Evolutionary conservation across 441 rosid species (phyloP), one percentile per base, ranked within the genome.

Genomic region (Gossypium laxum): DNA sequence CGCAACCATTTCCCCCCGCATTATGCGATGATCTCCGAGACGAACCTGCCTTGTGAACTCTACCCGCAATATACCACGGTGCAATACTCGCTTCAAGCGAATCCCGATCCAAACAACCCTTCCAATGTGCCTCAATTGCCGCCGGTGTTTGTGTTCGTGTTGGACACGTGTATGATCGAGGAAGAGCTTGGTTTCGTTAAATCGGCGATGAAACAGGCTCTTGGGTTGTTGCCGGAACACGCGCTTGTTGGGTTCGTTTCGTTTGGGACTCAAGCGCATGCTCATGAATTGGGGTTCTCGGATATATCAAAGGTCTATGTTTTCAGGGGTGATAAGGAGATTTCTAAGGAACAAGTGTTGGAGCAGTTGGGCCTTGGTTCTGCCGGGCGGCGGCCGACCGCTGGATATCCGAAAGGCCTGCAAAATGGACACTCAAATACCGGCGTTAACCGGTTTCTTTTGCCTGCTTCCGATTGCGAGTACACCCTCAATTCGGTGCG

Each of bases 161-260:
- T 94, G 4, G 99, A 94, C 50, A 92, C 92, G 0, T 92, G 98
- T 77, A 86, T 92, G 96, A 92, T 94, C 67, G 99, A 94, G 84
- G 99, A 94, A 77, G 98, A 94, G 58, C 59, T 92, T 66, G 93
- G 81, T 2, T 90, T 73, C 55, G 97, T 87, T 11, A 90, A 82
- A 77, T 90, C 91, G 2, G 97, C 88, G 6, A 61, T 92, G 67
- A 90, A 88, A 82, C 97, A 87, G 72, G 98, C 99, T 5, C 79
- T 94, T 50, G 98, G 97, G 15, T 77, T 94, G 85, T 78, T 94
- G 75, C 99, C 98, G 0, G 99, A 92, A 1, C 91, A 94, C 26
- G 96, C 99, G 1, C 86, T 94, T 69, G 99, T 94, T 4, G 99
- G 99, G 5, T 90, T 94, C 24, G 93, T 92, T 11, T 83, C 98